Conservation (phyloP, 345 rosid species). For the Gossypium turneri region DNA sequence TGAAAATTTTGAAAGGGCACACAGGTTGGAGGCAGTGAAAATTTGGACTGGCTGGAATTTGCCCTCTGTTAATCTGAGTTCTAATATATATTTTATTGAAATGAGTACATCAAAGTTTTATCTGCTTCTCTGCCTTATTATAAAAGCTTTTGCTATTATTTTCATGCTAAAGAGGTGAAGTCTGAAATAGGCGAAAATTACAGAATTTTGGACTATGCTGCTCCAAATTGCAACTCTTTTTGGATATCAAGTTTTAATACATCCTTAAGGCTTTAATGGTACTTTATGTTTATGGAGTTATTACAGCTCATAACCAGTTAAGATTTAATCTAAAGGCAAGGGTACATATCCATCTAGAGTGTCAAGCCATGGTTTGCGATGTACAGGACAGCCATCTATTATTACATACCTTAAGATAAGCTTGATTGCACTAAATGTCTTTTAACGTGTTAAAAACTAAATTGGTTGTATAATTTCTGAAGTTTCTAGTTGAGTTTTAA, state of each 20-base stretch:
- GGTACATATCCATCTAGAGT: background rate
- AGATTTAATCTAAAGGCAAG: background rate
- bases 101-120: background rate
- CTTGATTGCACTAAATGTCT: too few species aligned
- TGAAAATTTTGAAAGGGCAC: background rate
- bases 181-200: background rate
- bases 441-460: too few species aligned
- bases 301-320: background rate
- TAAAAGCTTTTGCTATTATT: background rate
- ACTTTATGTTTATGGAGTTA: background rate
- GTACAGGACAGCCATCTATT: background rate
- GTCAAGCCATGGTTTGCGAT: background rate
- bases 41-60: slow-evolving; percentile 6
- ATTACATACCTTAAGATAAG: background rate
- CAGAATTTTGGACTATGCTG: background rate
- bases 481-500: too few species aligned
- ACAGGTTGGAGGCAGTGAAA: background rate
- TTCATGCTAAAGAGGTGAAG: background rate
- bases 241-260: background rate
- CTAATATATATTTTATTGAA: background rate
- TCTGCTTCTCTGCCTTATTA: background rate
- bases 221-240: background rate
- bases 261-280: background rate
- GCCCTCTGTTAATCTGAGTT: background rate
- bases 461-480: too few species aligned